Base-by-base conservation (phyloP, 257 asterid genomes). In the Cruciata laevipes region DNA sequence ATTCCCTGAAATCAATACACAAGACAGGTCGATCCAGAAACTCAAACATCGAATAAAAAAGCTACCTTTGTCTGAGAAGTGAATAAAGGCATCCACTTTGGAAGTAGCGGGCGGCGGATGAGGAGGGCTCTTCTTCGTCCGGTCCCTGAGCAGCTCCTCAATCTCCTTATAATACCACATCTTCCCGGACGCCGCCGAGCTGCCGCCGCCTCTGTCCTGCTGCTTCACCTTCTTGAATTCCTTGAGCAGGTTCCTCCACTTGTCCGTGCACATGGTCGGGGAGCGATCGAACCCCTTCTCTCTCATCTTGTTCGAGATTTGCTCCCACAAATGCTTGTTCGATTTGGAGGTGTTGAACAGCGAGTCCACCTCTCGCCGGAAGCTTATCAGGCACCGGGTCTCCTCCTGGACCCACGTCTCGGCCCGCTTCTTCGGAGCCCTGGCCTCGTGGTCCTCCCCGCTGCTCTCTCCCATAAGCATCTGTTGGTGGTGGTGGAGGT, bases 321-420 rank as follows among this genome's bases (percentile, higher is more conserved):
- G 83, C 11, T 91, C 96, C 96, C 98, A 91, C 81, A 89, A 72
- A 61, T 89, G 96, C 69, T 84, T 91, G 77, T 91, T 91, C 0
- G 95, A 89, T 63, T 92, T 92, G 0, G 93, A 83, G 61, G 97
- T 89, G 78, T 87, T 92, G 90, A 92, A 89, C 65, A 83, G 66
- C 30, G 81, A 69, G 71, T 89, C 96, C 12, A 79, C 83, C 59
- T 91, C 96, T 61, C 86, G 83, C 20, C 98, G 86, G 69, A 86
- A 84, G 8, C 80, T 73, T 12, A 91, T 87, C 21, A 91, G 86
- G 13, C 78, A 69, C 38, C 91, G 78, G 5, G 96, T 91, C 67
- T 91, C 98, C 18, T 89, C 96, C 51, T 80, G 96, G 25, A 76
- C 88, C 98, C 98, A 91, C 16, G 96, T 87, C 77, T 89, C 98